These are phyloP conservation scores for Ramaria rubella DNA, from an alignment of 768 basidiomycete genomes.

Conservation along the genomic window DNA sequence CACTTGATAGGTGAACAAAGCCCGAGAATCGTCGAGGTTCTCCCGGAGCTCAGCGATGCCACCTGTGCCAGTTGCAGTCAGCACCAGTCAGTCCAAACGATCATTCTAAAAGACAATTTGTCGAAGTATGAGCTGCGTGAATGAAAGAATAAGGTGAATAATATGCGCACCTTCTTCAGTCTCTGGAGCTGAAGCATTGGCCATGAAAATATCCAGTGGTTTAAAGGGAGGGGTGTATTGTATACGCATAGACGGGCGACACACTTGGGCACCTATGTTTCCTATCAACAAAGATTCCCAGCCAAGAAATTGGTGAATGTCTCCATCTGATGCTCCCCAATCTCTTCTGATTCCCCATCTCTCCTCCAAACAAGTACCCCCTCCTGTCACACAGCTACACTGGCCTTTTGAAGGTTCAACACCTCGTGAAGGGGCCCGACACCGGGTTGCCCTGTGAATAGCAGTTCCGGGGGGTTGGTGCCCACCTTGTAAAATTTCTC, in stretches of 20 bases:
- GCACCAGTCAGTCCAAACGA: constrained; percentile 70
- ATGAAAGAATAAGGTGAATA: constrained; percentile 8
- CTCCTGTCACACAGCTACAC: constrained; percentile 27
- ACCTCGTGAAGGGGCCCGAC: constrained; percentile 36
- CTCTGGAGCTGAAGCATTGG: constrained; percentile 67
- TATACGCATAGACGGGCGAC: background rate
- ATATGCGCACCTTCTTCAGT: constrained; percentile 60
- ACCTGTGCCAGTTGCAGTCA: constrained; percentile 75
- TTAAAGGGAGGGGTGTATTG: background rate
- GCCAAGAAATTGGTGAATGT: constrained; percentile 15
- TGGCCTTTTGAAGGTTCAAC: constrained; percentile 23
- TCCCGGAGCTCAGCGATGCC: constrained; percentile 74
- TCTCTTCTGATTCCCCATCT: background rate
- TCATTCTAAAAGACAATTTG: constrained; percentile 40
- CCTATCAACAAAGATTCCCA: constrained; percentile 9
- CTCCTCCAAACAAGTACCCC: constrained; percentile 24
- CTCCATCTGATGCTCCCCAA: constrained; percentile 15
- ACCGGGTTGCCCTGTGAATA: constrained; percentile 45
- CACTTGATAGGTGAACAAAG: constrained; percentile 84
- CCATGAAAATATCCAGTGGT: constrained; percentile 39
- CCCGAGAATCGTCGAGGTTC: constrained; percentile 62
- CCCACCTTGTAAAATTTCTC: constrained; percentile 72
- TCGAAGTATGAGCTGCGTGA: background rate
- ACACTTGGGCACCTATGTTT: background rate
- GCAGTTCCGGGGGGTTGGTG: constrained; percentile 64